phyloP scores from a whole-genome alignment of 768 basidiomycete genomes.

The Tylopilus sp. region DNA sequence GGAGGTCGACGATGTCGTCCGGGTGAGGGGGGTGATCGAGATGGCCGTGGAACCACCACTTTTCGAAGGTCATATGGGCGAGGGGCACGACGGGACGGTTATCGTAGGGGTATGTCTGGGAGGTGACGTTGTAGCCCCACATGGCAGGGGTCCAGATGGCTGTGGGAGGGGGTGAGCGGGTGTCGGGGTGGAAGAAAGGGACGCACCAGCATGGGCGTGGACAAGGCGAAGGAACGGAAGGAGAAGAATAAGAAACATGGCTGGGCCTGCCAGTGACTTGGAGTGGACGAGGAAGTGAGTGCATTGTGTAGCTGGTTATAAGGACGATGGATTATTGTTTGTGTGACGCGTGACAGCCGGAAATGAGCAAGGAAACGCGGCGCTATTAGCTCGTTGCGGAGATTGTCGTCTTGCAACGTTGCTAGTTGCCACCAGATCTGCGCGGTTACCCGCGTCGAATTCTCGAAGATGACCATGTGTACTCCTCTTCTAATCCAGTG shows the following conservation, averaged over 20 bases:
- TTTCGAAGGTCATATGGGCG: slow-evolving; percentile 34
- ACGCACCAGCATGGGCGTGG: slow-evolving; percentile 18
- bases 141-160: slow-evolving; percentile 58
- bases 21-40: slow-evolving; percentile 54
- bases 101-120: slow-evolving; percentile 51
- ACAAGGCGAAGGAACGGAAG: slow-evolving; percentile 8
- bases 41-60: slow-evolving; percentile 65
- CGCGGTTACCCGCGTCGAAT: background rate
- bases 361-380: background rate
- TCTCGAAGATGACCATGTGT: slow-evolving; percentile 5
- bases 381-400: slow-evolving; percentile 7
- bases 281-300: no score
- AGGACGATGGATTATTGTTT: slow-evolving; percentile 1
- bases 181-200: no score
- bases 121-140: slow-evolving; percentile 69
- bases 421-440: background rate
- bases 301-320: no score
- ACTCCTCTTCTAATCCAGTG: no score
- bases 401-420: slow-evolving; percentile 17
- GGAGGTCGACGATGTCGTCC: slow-evolving; percentile 55
- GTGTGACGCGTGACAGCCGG: slow-evolving; percentile 3
- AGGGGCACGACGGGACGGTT: slow-evolving; percentile 56
- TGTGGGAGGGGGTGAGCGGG: slow-evolving; percentile 15
- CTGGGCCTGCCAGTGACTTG: slow-evolving; percentile 24
- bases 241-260: slow-evolving; percentile 10